Evolutionary conservation across 129 eudicot genomes (phyloP).

Genomic region (Kitagawia praeruptora): DNA sequence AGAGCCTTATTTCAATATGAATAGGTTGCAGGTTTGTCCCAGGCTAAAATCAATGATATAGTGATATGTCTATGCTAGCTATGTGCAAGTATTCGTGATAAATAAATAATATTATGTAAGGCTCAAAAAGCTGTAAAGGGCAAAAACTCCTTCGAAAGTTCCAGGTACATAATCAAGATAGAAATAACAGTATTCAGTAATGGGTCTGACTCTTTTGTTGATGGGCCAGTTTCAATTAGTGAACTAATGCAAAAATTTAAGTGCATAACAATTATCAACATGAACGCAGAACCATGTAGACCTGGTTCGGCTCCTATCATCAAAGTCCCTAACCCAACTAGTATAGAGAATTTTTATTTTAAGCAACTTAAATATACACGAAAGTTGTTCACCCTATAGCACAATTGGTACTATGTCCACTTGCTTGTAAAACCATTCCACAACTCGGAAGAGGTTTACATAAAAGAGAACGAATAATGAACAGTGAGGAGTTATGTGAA

Average conservation of each 20-base stretch:
- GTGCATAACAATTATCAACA: neutral
- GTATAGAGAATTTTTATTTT: neutral
- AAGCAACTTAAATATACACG: neutral
- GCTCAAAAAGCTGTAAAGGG: no score
- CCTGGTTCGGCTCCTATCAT: neutral
- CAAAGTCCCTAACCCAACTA: neutral
- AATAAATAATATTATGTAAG: no score
- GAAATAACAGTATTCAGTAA: neutral
- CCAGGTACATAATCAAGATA: no score
- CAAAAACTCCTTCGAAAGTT: no score
- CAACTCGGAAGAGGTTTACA: neutral
- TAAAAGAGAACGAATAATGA: neutral
- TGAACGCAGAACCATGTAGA: neutral
- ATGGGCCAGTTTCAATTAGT: neutral
- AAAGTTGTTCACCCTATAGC: neutral
- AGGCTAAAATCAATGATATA: no score
- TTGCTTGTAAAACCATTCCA: neutral
- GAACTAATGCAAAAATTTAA: no score
- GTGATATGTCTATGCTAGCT: no score
- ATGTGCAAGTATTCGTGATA: no score
- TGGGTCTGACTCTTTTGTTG: no score
- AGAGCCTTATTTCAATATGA: no score
- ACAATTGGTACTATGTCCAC: neutral
- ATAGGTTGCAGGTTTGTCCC: no score
- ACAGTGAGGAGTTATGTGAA: neutral